Base-by-base conservation (phyloP, 176 grass and related monocot genomes). In the Eleusine coracana region DNA sequence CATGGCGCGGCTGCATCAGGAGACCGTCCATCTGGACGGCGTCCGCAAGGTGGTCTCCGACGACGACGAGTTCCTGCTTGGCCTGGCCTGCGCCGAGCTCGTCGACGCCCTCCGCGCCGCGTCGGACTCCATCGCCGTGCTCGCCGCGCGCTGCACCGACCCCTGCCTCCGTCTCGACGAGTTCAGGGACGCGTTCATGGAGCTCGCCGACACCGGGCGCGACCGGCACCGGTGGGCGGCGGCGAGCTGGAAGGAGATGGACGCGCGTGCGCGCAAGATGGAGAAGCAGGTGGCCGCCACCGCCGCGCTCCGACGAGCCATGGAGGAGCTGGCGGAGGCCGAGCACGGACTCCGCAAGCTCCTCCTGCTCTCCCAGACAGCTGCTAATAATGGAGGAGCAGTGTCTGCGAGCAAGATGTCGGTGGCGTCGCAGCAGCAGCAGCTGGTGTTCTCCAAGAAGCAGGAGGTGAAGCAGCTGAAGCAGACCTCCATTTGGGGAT, bases 381-480 rank as follows among this genome's bases (percentile, higher is more conserved):
- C 44, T 46, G 7, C 5, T 42, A 42, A 42, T 42, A 49, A 69
- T 63, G 25, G 42, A 70, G 40, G 54, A 4, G 63, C 36, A 6
- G 6, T 42, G 31, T 84, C 86, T 11, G 79, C 86, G 74, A 89
- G 85, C 81, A 97, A 92, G 60, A 92, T 94, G 55, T 86, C 90
- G 6, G 72, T 75, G 54, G 83, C 89, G 16, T 56, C 89, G 1
- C 89, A 95, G 83, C 78, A 95, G 76, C 96, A 95, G 89, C 87
- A 98, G 87, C 82, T 90, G 28, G 71, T 98, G 0, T 98, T 95
- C 76, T 89, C 82, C 84, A 85, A 86, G 84, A 89, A 83, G 76
- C 92, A 98, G 86, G 90, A 95, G 79, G 91, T 98, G 55, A 95
- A 98, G 91, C 62, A 93, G 23, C 82, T 95, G 1, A 93, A 88